Evolutionary conservation across 192 early-diverging fungal genomes (phyloP), one percentile per base, ranked within the genome.

Genomic region (Entomortierella beljakovae): DNA sequence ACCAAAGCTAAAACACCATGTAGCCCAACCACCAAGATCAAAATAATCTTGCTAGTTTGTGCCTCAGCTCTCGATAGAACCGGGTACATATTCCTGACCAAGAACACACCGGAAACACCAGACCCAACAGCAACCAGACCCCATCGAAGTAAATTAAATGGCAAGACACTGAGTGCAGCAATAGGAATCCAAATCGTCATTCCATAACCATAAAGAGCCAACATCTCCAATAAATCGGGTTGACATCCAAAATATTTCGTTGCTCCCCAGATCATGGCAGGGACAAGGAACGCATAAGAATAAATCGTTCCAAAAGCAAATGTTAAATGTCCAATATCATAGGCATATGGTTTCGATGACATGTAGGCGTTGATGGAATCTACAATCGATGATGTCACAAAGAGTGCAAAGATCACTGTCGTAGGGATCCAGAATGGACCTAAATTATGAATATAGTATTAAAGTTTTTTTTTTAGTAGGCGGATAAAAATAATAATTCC

Each of bases 371-470:
- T 88, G 57, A 99, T 92, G 32, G 92, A 93, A 16, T 90, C 89
- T 34, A 97, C 93, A 31, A 99, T 87, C 29, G 94, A 94, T 6
- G 94, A 94, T 15, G 96, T 92, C 22, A 97, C 94, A 85, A 99
- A 99, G 31, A 99, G 88, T 37, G 88, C 70, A 71, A 99, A 97
- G 32, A 99, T 91, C 26, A 97, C 95, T 3, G 96, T 97, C 0
- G 96, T 98, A 6, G 96, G 80, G 38, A 99, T 95, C 98, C 98
- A 99, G 82, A 99, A 97, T 0, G 98, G 97, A 13, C 98, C 91
- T 92, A 35, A 10, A 55, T 18, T 68, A 33, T 18, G 40, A 57
- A 37, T 54, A 26, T 38, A 42, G 31, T 33, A 52, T 61, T n/a
- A n/a, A n/a, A n/a, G n/a, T n/a, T n/a, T n/a, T n/a, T n/a, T n/a